These are phyloP conservation scores for Stachybotrys chartarum DNA, from an alignment of 2,329 filamentous ascomycete genomes.

Conservation along the genomic window DNA sequence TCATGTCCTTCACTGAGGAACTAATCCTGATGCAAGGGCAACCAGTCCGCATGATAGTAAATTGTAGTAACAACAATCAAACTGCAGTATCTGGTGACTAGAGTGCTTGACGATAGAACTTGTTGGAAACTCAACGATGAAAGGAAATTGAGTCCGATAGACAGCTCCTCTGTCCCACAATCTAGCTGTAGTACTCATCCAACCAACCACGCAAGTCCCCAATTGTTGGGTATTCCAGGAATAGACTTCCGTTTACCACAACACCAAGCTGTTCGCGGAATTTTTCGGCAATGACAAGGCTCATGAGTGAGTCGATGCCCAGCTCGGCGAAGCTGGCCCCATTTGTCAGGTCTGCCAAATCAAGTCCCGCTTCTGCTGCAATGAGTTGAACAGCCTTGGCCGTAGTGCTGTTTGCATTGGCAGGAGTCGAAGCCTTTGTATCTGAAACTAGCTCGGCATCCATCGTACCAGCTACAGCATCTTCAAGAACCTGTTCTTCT, in stretches of 20 bases:
- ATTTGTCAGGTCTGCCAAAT: conserved; percentile 45
- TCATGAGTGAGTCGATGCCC: conserved; percentile 54
- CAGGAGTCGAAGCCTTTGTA: too few relatives aligned
- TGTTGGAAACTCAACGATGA: too few relatives aligned
- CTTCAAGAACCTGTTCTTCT: not conserved
- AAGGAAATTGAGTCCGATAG: too few relatives aligned
- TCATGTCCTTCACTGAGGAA: too few relatives aligned
- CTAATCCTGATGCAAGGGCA: too few relatives aligned
- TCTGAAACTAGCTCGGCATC: too few relatives aligned
- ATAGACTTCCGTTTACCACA: conserved; percentile 42
- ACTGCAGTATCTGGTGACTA: too few relatives aligned
- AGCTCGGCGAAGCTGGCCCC: conserved; percentile 48
- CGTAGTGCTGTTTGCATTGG: not conserved
- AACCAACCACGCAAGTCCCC: conserved; percentile 42
- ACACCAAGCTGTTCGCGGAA: conserved; percentile 50
- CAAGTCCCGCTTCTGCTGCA: conserved; percentile 47
- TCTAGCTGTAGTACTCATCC: conserved; percentile 20
- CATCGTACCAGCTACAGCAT: not conserved
- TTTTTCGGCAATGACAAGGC: conserved; percentile 46
- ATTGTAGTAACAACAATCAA: too few relatives aligned
- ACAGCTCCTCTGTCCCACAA: too few relatives aligned
- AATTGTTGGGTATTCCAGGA: conserved; percentile 47
- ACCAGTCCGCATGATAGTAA: too few relatives aligned
- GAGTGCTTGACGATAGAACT: too few relatives aligned
- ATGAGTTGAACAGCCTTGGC: conserved; percentile 44